These are phyloP conservation scores for Colletotrichum zoysiae DNA, from an alignment of 2,329 filamentous ascomycete species.

Conservation along the genomic window DNA sequence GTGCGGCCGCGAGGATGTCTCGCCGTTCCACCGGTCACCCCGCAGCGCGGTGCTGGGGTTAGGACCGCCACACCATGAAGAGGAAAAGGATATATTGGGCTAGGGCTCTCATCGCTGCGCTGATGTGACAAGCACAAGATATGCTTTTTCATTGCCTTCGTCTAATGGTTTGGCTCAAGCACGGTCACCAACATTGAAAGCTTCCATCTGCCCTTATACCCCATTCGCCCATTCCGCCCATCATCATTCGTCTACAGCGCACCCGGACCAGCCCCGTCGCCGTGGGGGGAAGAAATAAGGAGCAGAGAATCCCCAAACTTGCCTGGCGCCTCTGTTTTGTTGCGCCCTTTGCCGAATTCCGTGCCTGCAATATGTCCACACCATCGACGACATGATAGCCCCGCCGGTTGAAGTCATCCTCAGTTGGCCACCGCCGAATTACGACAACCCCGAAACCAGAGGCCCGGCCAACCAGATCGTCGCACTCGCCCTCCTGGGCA, in stretches of 20 bases:
- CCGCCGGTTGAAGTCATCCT: slow-evolving; percentile 43
- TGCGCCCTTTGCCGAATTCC: not conserved
- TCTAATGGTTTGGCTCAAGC: slow-evolving; percentile 34
- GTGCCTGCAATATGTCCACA: slow-evolving; percentile 29
- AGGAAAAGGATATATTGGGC: slow-evolving; percentile 35
- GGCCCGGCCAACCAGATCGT: slow-evolving; percentile 48
- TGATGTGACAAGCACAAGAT: slow-evolving; percentile 22
- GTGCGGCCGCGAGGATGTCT: slow-evolving; percentile 36
- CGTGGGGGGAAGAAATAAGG: slow-evolving; percentile 19
- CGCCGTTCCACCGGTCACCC: slow-evolving; percentile 24
- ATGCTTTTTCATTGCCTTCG: slow-evolving; percentile 31
- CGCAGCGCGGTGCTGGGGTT: slow-evolving; percentile 18
- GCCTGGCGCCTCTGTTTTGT: not conserved
- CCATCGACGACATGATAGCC: slow-evolving; percentile 42
- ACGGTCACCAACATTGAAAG: slow-evolving; percentile 29
- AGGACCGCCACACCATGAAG: slow-evolving; percentile 10
- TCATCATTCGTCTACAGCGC: slow-evolving; percentile 12
- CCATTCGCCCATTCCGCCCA: slow-evolving; percentile 18
- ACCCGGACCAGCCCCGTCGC: not conserved
- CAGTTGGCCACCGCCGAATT: slow-evolving; percentile 51
- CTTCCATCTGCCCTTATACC: slow-evolving; percentile 24
- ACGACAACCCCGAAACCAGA: slow-evolving; percentile 49
- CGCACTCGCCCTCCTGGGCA: slow-evolving; percentile 45
- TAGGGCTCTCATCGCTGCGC: slow-evolving; percentile 25
- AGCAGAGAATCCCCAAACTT: not conserved